Evolutionary conservation across 352 stramenopile genomes (phyloP).

Genomic region (Discostella stelligera): DNA sequence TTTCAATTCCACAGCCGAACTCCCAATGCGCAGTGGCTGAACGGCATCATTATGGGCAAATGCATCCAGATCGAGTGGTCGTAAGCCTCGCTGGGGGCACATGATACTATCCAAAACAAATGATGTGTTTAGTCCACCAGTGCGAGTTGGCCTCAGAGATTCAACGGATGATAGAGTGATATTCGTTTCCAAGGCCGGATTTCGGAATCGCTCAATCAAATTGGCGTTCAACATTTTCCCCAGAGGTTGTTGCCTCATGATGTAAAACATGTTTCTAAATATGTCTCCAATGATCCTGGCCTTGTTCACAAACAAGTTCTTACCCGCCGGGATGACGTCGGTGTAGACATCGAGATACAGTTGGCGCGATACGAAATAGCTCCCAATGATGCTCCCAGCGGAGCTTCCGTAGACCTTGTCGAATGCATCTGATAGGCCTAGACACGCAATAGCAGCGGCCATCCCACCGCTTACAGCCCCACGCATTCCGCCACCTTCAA

Average conservation of each 20-base stretch:
- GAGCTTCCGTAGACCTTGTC: conserved; percentile 75
- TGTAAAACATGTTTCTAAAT: conserved; percentile 47
- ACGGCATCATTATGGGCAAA: conserved; percentile 66
- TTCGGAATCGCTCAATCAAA: conserved; percentile 32
- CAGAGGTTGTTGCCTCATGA: conserved; percentile 17
- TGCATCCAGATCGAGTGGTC: conserved; percentile 72
- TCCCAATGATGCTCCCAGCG: conserved; percentile 74
- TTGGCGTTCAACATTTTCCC: conserved; percentile 33
- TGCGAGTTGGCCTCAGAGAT: conserved; percentile 27
- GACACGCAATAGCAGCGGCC: conserved; percentile 67
- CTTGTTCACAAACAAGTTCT: conserved; percentile 76
- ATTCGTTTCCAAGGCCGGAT: conserved; percentile 6
- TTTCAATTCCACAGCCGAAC: conserved; percentile 53
- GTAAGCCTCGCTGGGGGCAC: conserved; percentile 57
- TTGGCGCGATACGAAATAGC: conserved; percentile 76
- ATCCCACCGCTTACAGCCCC: conserved; percentile 73
- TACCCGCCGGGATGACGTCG: conserved; percentile 65
- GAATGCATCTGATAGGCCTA: conserved; percentile 72
- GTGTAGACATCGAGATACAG: conserved; percentile 81
- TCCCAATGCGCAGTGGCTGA: conserved; percentile 66
- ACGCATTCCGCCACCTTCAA: conserved; percentile 79
- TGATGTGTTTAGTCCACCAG: conserved; percentile 64
- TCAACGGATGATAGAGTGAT: conserved; percentile 14
- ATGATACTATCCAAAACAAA: conserved; percentile 79
- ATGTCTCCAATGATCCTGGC: conserved; percentile 43